Percentiles rank a stretch among this genome's conserved stretches.
Conservation (phyloP, 768 basidiomycete species). For the Gloeopeniophorella convolvens region DNA sequence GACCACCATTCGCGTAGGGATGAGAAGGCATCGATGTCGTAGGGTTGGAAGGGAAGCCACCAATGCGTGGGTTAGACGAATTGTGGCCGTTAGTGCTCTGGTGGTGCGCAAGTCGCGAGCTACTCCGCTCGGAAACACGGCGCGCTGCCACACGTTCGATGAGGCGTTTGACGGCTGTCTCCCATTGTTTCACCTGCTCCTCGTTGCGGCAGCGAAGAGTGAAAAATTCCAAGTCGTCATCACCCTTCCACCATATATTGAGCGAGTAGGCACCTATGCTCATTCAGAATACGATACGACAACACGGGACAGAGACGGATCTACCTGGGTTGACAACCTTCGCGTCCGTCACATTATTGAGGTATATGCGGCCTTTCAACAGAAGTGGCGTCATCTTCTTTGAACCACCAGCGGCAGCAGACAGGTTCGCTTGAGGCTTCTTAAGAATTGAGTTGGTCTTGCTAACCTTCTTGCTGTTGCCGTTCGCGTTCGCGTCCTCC, state of each 20-base stretch:
- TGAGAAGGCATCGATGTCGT: conserved; percentile 13
- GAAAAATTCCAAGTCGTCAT: conserved; percentile 90
- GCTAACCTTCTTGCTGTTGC: conserved; percentile 57
- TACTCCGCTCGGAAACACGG: conserved; percentile 57
- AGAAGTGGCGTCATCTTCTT: conserved; percentile 76
- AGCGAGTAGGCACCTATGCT: conserved; percentile 60
- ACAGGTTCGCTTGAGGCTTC: conserved; percentile 57
- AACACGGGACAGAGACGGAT: conserved; percentile 26
- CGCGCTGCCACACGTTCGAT: conserved; percentile 72
- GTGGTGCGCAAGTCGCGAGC: conserved; percentile 43
- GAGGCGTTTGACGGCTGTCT: conserved; percentile 79
- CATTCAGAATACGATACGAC: background rate
- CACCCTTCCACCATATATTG: conserved; percentile 91
- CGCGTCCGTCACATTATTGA: conserved; percentile 91
- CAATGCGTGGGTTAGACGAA: conserved; percentile 14
- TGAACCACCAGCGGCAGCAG: conserved; percentile 47
- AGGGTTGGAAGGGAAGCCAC: conserved; percentile 25
- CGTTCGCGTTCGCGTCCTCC: conserved; percentile 55
- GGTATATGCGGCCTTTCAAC: conserved; percentile 93
- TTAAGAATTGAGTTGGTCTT: conserved; percentile 89
- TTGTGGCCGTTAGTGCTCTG: conserved; percentile 43
- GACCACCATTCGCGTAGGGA: conserved; percentile 23
- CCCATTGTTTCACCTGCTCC: conserved; percentile 92
- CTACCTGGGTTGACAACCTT: conserved; percentile 46
- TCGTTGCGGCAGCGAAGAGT: conserved; percentile 89